Base-by-base conservation (phyloP, 2,329 filamentous ascomycete species). In the Colletotrichum euphorbiae region DNA sequence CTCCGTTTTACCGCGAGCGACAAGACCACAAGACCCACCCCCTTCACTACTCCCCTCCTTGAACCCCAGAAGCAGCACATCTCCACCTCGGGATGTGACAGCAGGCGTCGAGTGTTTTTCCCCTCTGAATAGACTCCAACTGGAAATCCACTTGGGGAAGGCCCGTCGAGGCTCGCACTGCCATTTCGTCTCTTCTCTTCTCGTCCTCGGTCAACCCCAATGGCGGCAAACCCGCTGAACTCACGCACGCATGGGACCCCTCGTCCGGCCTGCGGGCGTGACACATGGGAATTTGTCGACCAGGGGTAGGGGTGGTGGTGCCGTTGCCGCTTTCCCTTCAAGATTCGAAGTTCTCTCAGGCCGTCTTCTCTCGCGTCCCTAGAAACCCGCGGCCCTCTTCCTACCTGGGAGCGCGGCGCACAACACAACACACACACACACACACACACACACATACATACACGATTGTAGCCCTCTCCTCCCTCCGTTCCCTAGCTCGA, bases 71-170 rank as follows among this genome's bases (percentile, higher is more conserved):
- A n/a, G n/a, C n/a, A n/a, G n/a, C n/a, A n/a, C n/a, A n/a, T n/a
- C n/a, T n/a, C n/a, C n/a, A 60, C 43, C 46, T 55, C 54, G 58
- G 46, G 52, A 52, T 68, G 65, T 68, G 60, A 68, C 60, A 46
- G 38, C 52, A 64, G 43, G 13, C 40, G 65, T 68, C 65, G 52
- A 52, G 60, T 28, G 13, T 58, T 54, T 42, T 38, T 17, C 6
- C 33, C 57, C 62, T n/a, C 59, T 45, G 28, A 24, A 48, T 28
- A 28, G 5, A 28, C 28, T 28, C 7, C 36, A 38, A 38, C 36
- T 38, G 36, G 36, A 15, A 38, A 28, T 7, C 28, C 28, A 28
- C 7, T 28, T 38, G 36, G 12, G 4, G 31, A 19, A 33, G 24
- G 3, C 57, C 63, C 28, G 42, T 58, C 24, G 21, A 51, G 13